A percentile compares a stretch with the other conserved stretches of the same genome.
Evolutionary conservation across 1,284 basidiomycete species (phyloP).

Genomic region (Leccinum pachyderme): DNA sequence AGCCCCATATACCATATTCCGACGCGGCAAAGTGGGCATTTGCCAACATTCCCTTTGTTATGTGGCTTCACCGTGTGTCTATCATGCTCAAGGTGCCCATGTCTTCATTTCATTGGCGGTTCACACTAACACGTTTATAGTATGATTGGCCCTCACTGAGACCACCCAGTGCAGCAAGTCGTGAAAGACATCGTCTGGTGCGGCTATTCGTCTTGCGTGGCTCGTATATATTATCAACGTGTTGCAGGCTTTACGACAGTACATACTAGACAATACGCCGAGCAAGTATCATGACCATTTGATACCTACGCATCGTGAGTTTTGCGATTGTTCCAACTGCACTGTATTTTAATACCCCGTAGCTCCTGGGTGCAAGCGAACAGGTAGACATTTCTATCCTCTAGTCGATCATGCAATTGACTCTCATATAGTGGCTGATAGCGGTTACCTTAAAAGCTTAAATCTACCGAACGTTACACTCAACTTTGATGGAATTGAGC

Average conservation of each 20-base stretch:
- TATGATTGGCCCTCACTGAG: conserved; percentile 20
- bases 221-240: neutral
- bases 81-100: conserved; percentile 26
- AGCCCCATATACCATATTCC: conserved; percentile 31
- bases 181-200: conserved; percentile 20
- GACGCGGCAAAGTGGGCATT: conserved; percentile 34
- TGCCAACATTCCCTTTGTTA: conserved; percentile 35
- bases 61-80: conserved; percentile 32
- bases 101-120: neutral
- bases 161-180: conserved; percentile 9
- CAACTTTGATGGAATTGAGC: conserved; percentile 38
- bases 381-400: conserved; percentile 8
- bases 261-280: conserved; percentile 34
- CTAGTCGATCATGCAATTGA: neutral
- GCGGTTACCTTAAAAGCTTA: conserved; percentile 40
- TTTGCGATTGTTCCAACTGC: neutral
- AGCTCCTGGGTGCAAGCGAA: conserved; percentile 42
- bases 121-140: conserved; percentile 5
- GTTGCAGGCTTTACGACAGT: conserved; percentile 27
- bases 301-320: conserved; percentile 38
- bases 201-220: neutral
- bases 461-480: conserved; percentile 42
- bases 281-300: conserved; percentile 36
- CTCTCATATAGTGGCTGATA: conserved; percentile 31
- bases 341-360: neutral